phyloP scores from a whole-genome alignment of 73 alveolate species.

The Diophrys appendiculata region DNA sequence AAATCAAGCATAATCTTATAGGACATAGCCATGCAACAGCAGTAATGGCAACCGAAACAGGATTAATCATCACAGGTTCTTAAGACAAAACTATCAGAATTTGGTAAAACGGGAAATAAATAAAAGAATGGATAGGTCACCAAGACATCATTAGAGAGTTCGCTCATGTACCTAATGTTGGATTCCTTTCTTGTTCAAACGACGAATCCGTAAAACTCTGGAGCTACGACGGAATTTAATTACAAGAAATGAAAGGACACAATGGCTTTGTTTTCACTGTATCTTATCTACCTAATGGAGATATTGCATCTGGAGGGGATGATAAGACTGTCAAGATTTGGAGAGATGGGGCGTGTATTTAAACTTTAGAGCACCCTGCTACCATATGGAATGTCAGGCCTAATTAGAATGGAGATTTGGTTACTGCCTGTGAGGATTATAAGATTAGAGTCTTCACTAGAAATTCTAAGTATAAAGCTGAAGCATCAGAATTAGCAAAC shows the following conservation, averaged over 20 bases:
- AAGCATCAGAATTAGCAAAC: slow-evolving; percentile 79
- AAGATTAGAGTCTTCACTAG: slow-evolving; percentile 87
- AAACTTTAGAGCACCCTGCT: slow-evolving; percentile 88
- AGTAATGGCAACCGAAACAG: slow-evolving; percentile 82
- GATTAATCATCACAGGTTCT: slow-evolving; percentile 89
- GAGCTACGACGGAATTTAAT: slow-evolving; percentile 79
- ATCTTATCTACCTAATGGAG: slow-evolving; percentile 65
- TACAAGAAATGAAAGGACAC: slow-evolving; percentile 88
- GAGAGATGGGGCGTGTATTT: slow-evolving; percentile 79
- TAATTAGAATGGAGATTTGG: slow-evolving; percentile 85
- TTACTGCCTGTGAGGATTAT: slow-evolving; percentile 96
- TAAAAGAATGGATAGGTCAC: slow-evolving; percentile 88
- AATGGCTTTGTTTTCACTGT: slow-evolving; percentile 90
- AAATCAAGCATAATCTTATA: slow-evolving; percentile 58
- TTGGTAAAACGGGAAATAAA: slow-evolving; percentile 75
- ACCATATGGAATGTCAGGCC: slow-evolving; percentile 93
- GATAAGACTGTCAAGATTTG: slow-evolving; percentile 95
- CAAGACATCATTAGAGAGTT: slow-evolving; percentile 92
- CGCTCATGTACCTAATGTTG: slow-evolving; percentile 74
- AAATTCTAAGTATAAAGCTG: slow-evolving; percentile 73
- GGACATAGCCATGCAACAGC: slow-evolving; percentile 98
- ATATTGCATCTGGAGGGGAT: slow-evolving; percentile 91
- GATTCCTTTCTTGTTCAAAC: slow-evolving; percentile 94
- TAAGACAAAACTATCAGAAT: slow-evolving; percentile 89
- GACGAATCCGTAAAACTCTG: slow-evolving; percentile 92